A percentile compares a stretch with the other conserved stretches of the same genome.
phyloP scores from a whole-genome alignment of 1,139 yeast genomes.

The Magnusiomyces clavatus region DNA sequence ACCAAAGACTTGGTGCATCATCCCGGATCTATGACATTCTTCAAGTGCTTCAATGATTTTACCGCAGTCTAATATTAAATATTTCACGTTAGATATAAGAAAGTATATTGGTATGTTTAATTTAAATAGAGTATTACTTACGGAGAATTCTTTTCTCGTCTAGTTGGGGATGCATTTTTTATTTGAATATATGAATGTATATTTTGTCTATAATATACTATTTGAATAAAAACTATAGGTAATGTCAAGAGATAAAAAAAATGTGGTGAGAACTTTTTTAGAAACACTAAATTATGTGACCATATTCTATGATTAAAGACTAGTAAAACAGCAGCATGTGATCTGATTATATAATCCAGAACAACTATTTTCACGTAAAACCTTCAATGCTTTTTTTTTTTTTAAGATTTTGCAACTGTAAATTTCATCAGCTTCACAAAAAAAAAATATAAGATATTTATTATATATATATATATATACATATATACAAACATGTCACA shows the following conservation, averaged over 20 bases:
- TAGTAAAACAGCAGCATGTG: neutral
- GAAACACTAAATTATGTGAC: no score
- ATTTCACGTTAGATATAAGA: neutral
- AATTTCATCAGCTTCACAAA: neutral
- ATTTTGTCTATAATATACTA: neutral
- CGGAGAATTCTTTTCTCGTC: conserved; percentile 23
- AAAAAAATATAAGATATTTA: no score
- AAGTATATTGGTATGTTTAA: neutral
- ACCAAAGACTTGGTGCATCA: conserved; percentile 70
- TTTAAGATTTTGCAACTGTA: no score
- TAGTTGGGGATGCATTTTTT: conserved; percentile 25
- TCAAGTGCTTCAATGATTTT: conserved; percentile 82
- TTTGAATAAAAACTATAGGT: neutral
- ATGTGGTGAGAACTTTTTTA: neutral
- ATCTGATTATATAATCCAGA: no score
- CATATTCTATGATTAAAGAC: no score
- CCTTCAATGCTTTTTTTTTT: no score
- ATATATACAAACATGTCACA: neutral
- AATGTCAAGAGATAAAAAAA: neutral
- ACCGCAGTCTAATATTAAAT: conserved; percentile 47
- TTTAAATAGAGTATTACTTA: conserved; percentile 14
- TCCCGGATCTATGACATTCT: conserved; percentile 74
- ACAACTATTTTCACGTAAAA: no score
- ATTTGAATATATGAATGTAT: neutral
- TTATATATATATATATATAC: no score